A percentile compares a stretch with the other conserved stretches of the same genome.
Conservation (phyloP, 257 asterid species). For the Forsythia suspensa region DNA sequence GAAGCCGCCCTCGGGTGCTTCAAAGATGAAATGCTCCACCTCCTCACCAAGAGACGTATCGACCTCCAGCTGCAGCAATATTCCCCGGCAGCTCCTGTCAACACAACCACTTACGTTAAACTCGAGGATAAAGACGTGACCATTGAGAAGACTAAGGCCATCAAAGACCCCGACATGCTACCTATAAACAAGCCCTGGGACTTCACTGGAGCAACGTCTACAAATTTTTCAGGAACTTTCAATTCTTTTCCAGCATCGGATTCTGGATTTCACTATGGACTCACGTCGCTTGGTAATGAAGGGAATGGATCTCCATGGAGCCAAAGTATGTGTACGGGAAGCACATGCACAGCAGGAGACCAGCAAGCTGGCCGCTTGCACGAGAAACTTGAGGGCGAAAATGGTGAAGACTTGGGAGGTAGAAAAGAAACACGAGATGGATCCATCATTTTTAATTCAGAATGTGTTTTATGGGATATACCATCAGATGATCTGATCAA, state of each 20-base stretch:
- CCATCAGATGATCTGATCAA: conserved; percentile 71
- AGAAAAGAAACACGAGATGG: conserved; percentile 41
- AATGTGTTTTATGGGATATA: conserved; percentile 77
- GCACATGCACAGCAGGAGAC: conserved; percentile 53
- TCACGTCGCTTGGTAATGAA: conserved; percentile 42
- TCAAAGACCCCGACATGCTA: conserved; percentile 39
- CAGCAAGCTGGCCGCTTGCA: conserved; percentile 32
- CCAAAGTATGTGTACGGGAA: conserved; percentile 58
- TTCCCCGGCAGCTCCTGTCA: conserved; percentile 14
- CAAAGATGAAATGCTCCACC: conserved; percentile 97
- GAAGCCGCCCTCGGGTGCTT: conserved; percentile 95
- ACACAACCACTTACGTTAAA: conserved; percentile 35
- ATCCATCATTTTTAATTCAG: conserved; percentile 52
- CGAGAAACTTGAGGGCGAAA: conserved; percentile 45
- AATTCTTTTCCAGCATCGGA: conserved; percentile 39
- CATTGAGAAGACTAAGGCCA: conserved; percentile 59
- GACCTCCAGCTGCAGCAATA: conserved; percentile 71
- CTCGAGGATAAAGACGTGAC: conserved; percentile 52
- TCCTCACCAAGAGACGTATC: conserved; percentile 77
- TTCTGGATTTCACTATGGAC: conserved; percentile 50
- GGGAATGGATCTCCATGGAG: conserved; percentile 60
- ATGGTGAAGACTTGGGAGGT: conserved; percentile 36
- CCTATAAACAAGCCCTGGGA: conserved; percentile 46
- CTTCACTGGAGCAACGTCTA: conserved; percentile 29
- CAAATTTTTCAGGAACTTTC: conserved; percentile 35